Conservation (phyloP, 176 grass and related monocot species). For the Lolium multiflorum region DNA sequence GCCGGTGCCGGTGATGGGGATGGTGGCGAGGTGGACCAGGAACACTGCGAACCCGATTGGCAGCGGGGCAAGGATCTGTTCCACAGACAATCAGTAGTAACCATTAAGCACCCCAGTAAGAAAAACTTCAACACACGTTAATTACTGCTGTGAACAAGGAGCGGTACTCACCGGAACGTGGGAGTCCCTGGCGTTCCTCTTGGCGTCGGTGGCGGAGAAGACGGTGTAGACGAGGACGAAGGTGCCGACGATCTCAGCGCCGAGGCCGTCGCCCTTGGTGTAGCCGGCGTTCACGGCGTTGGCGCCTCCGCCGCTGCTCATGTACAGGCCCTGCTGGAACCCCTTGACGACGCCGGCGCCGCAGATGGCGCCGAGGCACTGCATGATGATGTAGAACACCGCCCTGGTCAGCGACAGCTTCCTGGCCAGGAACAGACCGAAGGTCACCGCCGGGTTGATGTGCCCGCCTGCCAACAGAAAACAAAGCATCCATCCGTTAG, state of each 20-base stretch:
- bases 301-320: conserved; percentile 71
- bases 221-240: conserved; percentile 98
- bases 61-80: conserved; percentile 85
- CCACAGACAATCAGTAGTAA: not conserved
- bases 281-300: conserved; percentile 72
- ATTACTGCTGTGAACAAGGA: not conserved
- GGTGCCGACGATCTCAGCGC: conserved; percentile 90
- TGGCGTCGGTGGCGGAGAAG: conserved; percentile 98
- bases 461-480: conserved; percentile 65
- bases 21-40: conserved; percentile 94
- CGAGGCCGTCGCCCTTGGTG: conserved; percentile 86
- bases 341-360: conserved; percentile 91
- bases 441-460: conserved; percentile 96
- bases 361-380: conserved; percentile 94
- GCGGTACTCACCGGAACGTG: conserved; percentile 78
- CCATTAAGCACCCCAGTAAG: not conserved
- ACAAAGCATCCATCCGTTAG: not conserved
- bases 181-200: conserved; percentile 97
- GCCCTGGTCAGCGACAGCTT: conserved; percentile 86
- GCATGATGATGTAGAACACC: conserved; percentile 88
- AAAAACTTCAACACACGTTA: not conserved
- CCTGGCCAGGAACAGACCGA: conserved; percentile 86
- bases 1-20: conserved; percentile 97
- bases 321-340: conserved; percentile 71
- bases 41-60: conserved; percentile 95